These are phyloP conservation scores for Gentiana macrophylla DNA, from an alignment of 257 asterid species.

Conservation along the genomic window DNA sequence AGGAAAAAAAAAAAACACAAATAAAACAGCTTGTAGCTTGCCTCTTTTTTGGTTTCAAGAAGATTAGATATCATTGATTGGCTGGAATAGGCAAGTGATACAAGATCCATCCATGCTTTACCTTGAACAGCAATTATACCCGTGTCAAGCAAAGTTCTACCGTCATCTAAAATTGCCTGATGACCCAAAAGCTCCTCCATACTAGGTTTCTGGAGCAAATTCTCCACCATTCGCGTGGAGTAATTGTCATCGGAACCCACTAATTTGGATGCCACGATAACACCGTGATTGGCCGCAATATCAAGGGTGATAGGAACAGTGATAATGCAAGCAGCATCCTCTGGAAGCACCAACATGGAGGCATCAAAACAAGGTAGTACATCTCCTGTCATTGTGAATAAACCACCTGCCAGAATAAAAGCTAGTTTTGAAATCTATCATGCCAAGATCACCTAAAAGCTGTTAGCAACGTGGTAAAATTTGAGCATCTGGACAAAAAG, in stretches of 20 bases:
- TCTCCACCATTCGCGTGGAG: constrained; percentile 51
- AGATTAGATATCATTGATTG: constrained; percentile 62
- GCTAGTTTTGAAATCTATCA: not conserved
- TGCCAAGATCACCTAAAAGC: not conserved
- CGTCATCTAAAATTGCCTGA: constrained; percentile 79
- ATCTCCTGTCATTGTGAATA: constrained; percentile 96
- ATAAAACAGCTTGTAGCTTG: constrained; percentile 21
- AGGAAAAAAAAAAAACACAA: not conserved
- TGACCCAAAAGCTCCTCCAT: constrained; percentile 53
- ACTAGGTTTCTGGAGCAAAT: constrained; percentile 92
- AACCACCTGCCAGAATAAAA: constrained; percentile 55
- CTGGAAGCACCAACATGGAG: constrained; percentile 74
- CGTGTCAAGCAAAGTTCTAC: constrained; percentile 89
- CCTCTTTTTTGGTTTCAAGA: constrained; percentile 74
- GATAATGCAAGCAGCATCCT: constrained; percentile 68
- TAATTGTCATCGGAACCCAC: constrained; percentile 20
- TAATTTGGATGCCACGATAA: constrained; percentile 72
- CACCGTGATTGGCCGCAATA: constrained; percentile 93
- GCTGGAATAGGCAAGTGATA: constrained; percentile 58
- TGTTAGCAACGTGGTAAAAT: constrained; percentile 10
- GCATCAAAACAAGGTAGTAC: constrained; percentile 99
- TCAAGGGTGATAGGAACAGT: constrained; percentile 94
- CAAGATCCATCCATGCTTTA: constrained; percentile 87
- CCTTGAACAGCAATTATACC: constrained; percentile 95
- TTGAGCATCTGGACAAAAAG: constrained; percentile 15